Evolutionary conservation across 1,284 basidiomycete genomes (phyloP), one percentile per base, ranked within the genome.

Genomic region (Cryptococcus sp.): DNA sequence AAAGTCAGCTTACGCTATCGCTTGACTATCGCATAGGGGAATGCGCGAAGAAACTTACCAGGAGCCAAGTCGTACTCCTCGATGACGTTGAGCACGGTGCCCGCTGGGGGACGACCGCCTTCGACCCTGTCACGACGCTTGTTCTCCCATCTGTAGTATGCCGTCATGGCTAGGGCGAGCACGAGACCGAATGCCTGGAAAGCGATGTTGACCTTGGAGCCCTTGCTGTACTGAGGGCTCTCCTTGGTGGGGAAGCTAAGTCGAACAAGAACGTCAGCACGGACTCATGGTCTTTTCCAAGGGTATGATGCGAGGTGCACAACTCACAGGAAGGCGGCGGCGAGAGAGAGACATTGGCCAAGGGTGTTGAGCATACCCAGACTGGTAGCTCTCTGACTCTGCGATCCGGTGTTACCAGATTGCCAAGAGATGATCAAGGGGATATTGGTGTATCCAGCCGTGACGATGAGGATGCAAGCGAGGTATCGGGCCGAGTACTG

Each of bases 311-410:
- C 27, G 40, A 46, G 22, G 19, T 10, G 23, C n/a, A 15, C 8
- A 23, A 66, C 67, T 62, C 41, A 69, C 65, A 76, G 61, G 70
- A 80, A 80, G 10, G 79, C 64, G 19, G 80, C 80, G 25, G 75
- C 67, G 56, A 82, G 69, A 2, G 74, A 72, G 15, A 82, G 69
- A 59, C 79, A 81, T 62, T 82, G 81, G 16, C 78, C 80, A 58
- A 80, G 56, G 1, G 76, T 66, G 72, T 82, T 82, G 50, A 82
- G 75, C 77, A 79, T 79, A 44, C 80, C 80, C 54, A 82, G 72
- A 8, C 69, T 68, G 1, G 79, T 73, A 5, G 80, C 80, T 47
- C 80, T 65, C 60, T 79, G 78, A 19, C 68, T 70, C 57, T 82
- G 74, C 39, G 66, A 68, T 4, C 71, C 71, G 19, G 71, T 71